Base-by-base conservation (phyloP, 169 alveolate genomes). In the Eimeria necatrix region DNA sequence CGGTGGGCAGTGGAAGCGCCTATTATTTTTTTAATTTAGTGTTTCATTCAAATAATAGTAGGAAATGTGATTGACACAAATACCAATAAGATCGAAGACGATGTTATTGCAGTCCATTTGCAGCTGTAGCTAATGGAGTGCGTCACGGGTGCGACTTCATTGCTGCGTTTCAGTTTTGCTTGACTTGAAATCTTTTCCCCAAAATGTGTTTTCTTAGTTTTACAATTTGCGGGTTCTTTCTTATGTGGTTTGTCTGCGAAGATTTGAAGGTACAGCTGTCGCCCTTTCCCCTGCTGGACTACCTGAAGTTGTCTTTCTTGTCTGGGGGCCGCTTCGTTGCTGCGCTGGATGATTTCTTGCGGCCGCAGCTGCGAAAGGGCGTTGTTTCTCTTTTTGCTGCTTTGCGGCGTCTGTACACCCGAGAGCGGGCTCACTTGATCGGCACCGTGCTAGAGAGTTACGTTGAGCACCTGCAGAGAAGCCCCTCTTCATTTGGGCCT, bases 341-440 rank as follows among this genome's bases (percentile, higher is more conserved):
- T 16, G 59, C 61, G 6, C 68, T 90, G 78, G 94, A 90, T 61
- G 83, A 52, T 46, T 90, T 73, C 51, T 89, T 90, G 60, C 88
- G 94, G 64, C 94, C 94, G 10, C 68, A 49, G 26, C 88, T 90
- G 80, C 88, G 94, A 53, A 71, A 74, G 52, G 94, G 94, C 46
- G 89, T 90, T 24, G 81, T 74, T 48, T 71, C 94, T 49, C 60
- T 90, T 20, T 90, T 90, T 48, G 49, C 88, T 3, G 64, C 81
- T 4, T 48, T 90, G 46, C 88, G 89, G 52, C 78, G 94, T 18
- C 80, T 90, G 70, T 74, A 90, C 90, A 74, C 94, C 22, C 94
- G 89, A n/a, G 68, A 74, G 41, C 53, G 80, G 48, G 76, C 26
- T 4, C 83, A 64, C 22, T 46, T 90, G 2, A 53, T 90, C 26